Base-by-base conservation (phyloP, 768 basidiomycete genomes). In the Panaeolus papilionaceus region DNA sequence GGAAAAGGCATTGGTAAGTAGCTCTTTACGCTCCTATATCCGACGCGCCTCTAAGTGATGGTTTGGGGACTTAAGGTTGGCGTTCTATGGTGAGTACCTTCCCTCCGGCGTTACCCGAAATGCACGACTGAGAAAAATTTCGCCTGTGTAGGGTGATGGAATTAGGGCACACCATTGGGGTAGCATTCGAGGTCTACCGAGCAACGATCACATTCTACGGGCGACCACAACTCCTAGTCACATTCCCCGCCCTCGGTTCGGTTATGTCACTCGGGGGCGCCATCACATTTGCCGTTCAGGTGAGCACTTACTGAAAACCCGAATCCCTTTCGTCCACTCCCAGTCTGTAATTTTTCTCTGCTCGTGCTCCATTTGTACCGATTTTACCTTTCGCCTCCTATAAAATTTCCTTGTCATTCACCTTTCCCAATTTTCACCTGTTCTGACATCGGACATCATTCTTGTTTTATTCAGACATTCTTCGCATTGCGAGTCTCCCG, bases 251-350 rank as follows among this genome's bases (percentile, higher is more conserved):
- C 7, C 51, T 54, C 3, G 4, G 26, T 2, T 26, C 73, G 1
- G 71, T 71, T 14, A 71, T 73, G 1, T 65, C 78, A 7, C 67
- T 79, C 28, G 78, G 78, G 38, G 76, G 74, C 4, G 44, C 71
- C 2, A 77, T 79, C 16, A 79, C 78, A 4, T 65, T 75, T 10
- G 67, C 73, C n/a, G 75, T 76, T 7, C 77, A 80, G 67, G 75
- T 78, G 42, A 69, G 72, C 23, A 23, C 23, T 23, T 23, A 23
- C 23, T 23, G 23, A 23, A 23, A 23, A 23, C 23, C 23, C 23
- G 23, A 23, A 23, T 23, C 23, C 23, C 23, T 23, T 23, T 23
- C 23, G 23, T 23, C 23, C 23, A 23, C 23, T 23, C 23, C 23
- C 23, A 23, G 23, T 23, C 23, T 23, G 23, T 23, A 23, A 23